These are phyloP conservation scores for Didymella lethalis DNA, from an alignment of 2,329 filamentous ascomycete genomes.

Conservation along the genomic window DNA sequence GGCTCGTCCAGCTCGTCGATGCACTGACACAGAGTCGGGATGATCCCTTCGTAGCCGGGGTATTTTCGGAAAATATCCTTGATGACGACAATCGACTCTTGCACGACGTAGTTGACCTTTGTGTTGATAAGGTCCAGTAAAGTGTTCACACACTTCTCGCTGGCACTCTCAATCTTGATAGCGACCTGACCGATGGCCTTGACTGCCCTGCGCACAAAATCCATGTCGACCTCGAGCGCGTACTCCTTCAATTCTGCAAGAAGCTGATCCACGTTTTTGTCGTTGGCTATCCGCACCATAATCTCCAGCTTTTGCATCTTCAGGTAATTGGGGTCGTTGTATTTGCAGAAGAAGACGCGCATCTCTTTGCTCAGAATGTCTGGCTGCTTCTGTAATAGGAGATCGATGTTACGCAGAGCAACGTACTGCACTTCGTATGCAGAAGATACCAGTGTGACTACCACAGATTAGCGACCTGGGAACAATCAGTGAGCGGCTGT, in stretches of 20 bases:
- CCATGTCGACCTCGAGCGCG: constrained; percentile 97
- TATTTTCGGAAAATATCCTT: constrained; percentile 99
- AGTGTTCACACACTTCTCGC: constrained; percentile 94
- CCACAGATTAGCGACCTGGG: constrained; percentile 33
- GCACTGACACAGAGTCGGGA: constrained; percentile 92
- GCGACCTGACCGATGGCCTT: constrained; percentile 97
- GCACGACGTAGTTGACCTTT: constrained; percentile 98
- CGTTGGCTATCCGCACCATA: constrained; percentile 98
- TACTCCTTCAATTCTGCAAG: constrained; percentile 96
- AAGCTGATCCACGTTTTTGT: constrained; percentile 93
- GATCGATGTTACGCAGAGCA: constrained; percentile 92
- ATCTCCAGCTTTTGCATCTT: constrained; percentile 98
- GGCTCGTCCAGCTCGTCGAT: constrained; percentile 98
- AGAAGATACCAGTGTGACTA: constrained; percentile 94
- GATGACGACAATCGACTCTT: constrained; percentile 98
- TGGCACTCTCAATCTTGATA: constrained; percentile 96
- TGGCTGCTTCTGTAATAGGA: constrained; percentile 92
- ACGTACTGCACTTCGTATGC: constrained; percentile 98
- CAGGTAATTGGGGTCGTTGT: constrained; percentile 97
- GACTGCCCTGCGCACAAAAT: constrained; percentile 92
- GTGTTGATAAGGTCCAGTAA: constrained; percentile 93
- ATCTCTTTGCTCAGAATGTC: constrained; percentile 98
- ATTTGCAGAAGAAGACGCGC: constrained; percentile 99
- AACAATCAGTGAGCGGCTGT: too few species aligned
- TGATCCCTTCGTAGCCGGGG: constrained; percentile 96